These are phyloP conservation scores for Cutaneotrichosporon mucoides DNA, from an alignment of 1,284 basidiomycete genomes.

Conservation along the genomic window DNA sequence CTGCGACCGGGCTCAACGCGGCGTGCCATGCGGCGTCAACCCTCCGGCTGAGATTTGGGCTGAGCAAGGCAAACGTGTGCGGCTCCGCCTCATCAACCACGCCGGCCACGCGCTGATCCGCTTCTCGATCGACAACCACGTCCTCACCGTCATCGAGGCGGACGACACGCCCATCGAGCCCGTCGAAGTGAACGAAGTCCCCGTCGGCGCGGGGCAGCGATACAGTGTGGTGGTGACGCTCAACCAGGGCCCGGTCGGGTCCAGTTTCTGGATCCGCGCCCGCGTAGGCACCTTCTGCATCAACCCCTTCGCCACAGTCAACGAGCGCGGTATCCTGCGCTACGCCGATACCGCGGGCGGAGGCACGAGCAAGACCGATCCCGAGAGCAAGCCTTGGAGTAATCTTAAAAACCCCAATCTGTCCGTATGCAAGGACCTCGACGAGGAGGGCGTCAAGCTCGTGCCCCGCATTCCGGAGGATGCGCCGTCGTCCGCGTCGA, in stretches of 20 bases:
- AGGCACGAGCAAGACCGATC: neutral
- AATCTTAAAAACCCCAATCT: constrained; percentile 1
- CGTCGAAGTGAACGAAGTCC: constrained; percentile 26
- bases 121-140: constrained; percentile 32
- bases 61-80: neutral
- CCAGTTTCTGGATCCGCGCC: constrained; percentile 39
- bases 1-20: constrained; percentile 1
- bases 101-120: constrained; percentile 13
- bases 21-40: constrained; percentile 5
- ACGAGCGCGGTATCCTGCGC: constrained; percentile 2
- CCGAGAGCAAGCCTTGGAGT: neutral
- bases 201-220: constrained; percentile 32
- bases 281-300: constrained; percentile 19
- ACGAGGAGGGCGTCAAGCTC: constrained; percentile 16
- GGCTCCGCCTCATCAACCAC: constrained; percentile 27
- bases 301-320: neutral
- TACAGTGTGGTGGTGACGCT: constrained; percentile 40
- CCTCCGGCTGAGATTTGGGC: neutral
- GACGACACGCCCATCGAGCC: constrained; percentile 28
- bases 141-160: constrained; percentile 29
- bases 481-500: constrained; percentile 15
- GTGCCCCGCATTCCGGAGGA: constrained; percentile 27
- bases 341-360: constrained; percentile 1
- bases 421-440: constrained; percentile 23
- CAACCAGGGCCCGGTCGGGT: constrained; percentile 23